Base-by-base conservation (phyloP, 2,329 filamentous ascomycete genomes). In the Aureobasidium sp. region DNA sequence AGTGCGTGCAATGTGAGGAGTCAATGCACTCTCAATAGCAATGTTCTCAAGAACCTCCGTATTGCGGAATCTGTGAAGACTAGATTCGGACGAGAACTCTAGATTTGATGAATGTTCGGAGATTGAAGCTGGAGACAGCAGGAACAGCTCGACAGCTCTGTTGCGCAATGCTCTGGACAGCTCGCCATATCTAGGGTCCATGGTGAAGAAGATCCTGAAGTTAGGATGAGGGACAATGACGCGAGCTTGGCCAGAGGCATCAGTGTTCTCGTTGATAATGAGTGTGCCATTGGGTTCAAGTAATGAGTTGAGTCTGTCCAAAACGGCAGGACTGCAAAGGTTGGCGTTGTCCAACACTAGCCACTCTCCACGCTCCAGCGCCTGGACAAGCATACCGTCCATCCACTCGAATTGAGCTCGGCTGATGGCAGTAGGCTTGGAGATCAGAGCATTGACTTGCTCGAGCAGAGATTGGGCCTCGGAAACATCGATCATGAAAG, bases 131-230 rank as follows among this genome's bases (percentile, higher is more conserved):
- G 15, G 20, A 14, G 71, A 65, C 1, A 75, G 63, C 2, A 99
- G 79, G 69, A 87, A 94, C 11, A 99, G 88, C 74, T 99, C 95
- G 29, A 97, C 82, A 53, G 91, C 91, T 73, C 94, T 85, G 75
- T 99, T 99, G 62, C 95, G 83, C 94, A 99, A 99, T 0, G 94
- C 94, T 65, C 94, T 84, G 3, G 94, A 99, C 9, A 99, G 80
- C 73, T 99, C 94, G 20, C 94, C 95, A 73, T 96, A 90, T 55
- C 87, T 85, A 49, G 94, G 87, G 73, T 99, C 93, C 79, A 96
- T 89, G 0, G 93, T 97, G 72, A 99, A 78, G 75, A 99, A 97
- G 22, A 99, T 86, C 62, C 93, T 84, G 75, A 99, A 99, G 64
- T 91, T 84, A 0, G 88, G 82, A 76, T 97, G 92, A 15, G 94